These are phyloP conservation scores for Wallacemonas sp. DNA, from an alignment of 208 protist species.

Conservation along the genomic window DNA sequence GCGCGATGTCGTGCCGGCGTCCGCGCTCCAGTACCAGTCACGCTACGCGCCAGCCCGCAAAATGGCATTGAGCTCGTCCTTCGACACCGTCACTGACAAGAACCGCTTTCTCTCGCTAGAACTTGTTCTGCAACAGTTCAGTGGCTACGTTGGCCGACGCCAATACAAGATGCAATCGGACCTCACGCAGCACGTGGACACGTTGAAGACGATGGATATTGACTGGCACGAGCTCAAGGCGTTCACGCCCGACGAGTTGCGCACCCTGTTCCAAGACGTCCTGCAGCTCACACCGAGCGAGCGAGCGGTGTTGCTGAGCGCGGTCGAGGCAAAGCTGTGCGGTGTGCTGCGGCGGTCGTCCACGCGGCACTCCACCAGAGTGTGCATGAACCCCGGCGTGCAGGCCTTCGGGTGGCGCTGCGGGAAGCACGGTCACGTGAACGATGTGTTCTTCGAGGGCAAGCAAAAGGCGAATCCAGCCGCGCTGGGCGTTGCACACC, in stretches of 20 bases:
- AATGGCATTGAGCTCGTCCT: constrained; percentile 64
- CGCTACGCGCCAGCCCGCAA: constrained; percentile 63
- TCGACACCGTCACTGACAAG: constrained; percentile 73
- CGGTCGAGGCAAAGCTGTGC: constrained; percentile 75
- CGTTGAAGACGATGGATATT: constrained; percentile 61
- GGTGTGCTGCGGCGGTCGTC: constrained; percentile 73
- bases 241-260: constrained; percentile 58
- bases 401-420: constrained; percentile 87
- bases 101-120: constrained; percentile 82
- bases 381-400: constrained; percentile 73
- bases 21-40: constrained; percentile 53
- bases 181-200: constrained; percentile 39
- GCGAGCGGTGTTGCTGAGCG: constrained; percentile 60
- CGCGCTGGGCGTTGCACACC: constrained; percentile 52
- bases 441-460: constrained; percentile 91
- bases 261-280: constrained; percentile 49
- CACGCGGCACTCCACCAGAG: constrained; percentile 61
- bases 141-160: constrained; percentile 71
- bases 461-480: constrained; percentile 76
- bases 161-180: constrained; percentile 88
- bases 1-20: constrained; percentile 36
- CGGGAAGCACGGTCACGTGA: constrained; percentile 75
- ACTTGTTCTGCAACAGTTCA: constrained; percentile 72
- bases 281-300: constrained; percentile 53
- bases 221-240: constrained; percentile 92